Evolutionary conservation across 2,329 filamentous ascomycete species (phyloP), one percentile per base, ranked within the genome.

Genomic region (Fusarium anthophilum): DNA sequence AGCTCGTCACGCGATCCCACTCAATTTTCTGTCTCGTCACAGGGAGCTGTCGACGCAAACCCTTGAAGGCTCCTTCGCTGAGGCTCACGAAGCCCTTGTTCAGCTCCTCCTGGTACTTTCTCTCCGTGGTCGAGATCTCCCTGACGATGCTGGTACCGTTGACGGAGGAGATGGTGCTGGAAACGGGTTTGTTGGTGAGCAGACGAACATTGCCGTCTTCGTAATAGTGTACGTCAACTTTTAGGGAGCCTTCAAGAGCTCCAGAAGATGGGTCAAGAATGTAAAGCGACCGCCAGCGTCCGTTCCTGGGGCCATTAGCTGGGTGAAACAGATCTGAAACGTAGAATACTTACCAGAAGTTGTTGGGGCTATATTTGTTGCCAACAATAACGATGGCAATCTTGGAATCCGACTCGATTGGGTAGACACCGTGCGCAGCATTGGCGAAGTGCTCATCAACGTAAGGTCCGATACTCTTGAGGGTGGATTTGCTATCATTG

Each of bases 1-100:
- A 99, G 77, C 94, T 95, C 51, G 94, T 93, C 76, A 99, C 94
- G 87, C 98, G 98, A 83, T 99, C 96, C 96, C 96, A 99, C 85
- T 99, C 96, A 77, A 99, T 96, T 89, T 98, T 98, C 87, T 99
- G 96, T 80, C 96, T 91, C 71, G 96, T 99, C 69, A 99, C 95
- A 2, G 96, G 96, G 81, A 99, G 86, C 85, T 98, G 96, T 84
- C 96, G 91, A 80, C 96, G 91, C 82, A 99, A 84, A 5, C 92
- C 91, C 89, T 98, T 99, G 86, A 99, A 99, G 2, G 95, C 94
- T 15, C 95, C 96, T 85, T 99, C 96, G 80, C 94, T 96, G 81
- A 99, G 86, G 74, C 88, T 92, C 20, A 91, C 91, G 82, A 99
- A 98, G 22, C 95, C 95, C 81, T 91, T 90, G 86, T 98, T 99